phyloP scores from a whole-genome alignment of 164 flowering plant species.

The Magnolia changhungtana region DNA sequence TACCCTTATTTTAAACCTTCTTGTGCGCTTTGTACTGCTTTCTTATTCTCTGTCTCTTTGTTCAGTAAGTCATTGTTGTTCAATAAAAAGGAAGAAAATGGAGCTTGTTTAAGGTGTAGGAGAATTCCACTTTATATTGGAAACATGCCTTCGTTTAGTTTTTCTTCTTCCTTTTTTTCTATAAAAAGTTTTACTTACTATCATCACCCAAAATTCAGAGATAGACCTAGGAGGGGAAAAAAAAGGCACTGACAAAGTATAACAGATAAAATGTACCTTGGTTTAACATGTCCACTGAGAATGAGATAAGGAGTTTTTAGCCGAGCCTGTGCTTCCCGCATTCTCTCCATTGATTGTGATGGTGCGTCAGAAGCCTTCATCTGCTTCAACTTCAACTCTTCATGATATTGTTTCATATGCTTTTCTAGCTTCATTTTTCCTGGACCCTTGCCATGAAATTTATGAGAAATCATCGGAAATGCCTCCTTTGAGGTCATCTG shows the following conservation, averaged over 20 bases:
- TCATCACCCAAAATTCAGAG: not conserved
- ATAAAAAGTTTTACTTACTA: not conserved
- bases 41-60: not conserved
- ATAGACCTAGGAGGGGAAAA: not conserved
- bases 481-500: slow-evolving; percentile 99
- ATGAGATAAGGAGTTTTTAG: slow-evolving; percentile 80
- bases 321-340: slow-evolving; percentile 92
- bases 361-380: slow-evolving; percentile 97
- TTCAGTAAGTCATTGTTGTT: not conserved
- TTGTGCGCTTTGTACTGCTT: not conserved
- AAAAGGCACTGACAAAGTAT: not conserved
- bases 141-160: not conserved
- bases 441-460: slow-evolving; percentile 95
- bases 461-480: slow-evolving; percentile 79
- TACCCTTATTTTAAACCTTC: not conserved
- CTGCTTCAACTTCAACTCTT: slow-evolving; percentile 86
- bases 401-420: slow-evolving; percentile 77
- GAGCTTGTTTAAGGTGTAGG: too few relatives aligned
- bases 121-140: not conserved
- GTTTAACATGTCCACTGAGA: slow-evolving; percentile 87
- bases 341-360: slow-evolving; percentile 81
- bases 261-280: slow-evolving; percentile 54
- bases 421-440: slow-evolving; percentile 98
- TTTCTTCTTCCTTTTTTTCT: not conserved
- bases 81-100: not conserved